Evolutionary conservation across 805 yeast species (phyloP).

Genomic region (Starmerella scarabaei): DNA sequence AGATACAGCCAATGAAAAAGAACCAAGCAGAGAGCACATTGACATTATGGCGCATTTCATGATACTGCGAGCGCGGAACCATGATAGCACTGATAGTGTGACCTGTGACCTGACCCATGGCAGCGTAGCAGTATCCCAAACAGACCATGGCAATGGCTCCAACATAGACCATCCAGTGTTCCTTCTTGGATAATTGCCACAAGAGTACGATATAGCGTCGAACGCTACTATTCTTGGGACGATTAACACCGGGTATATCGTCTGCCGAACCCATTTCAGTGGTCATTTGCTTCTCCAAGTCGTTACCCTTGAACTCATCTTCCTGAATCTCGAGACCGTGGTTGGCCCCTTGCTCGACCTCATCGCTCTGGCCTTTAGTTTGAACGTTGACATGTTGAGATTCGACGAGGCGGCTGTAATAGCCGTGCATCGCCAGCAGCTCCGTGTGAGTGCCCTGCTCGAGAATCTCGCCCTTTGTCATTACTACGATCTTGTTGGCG

Average conservation of each 20-base stretch:
- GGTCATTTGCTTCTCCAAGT: background rate
- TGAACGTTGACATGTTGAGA: constrained; percentile 25
- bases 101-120: constrained; percentile 30
- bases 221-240: constrained; percentile 7
- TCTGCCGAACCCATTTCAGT: background rate
- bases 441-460: constrained; percentile 34
- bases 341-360: background rate
- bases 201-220: constrained; percentile 15
- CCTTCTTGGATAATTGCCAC: constrained; percentile 21
- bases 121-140: constrained; percentile 30
- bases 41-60: constrained; percentile 27
- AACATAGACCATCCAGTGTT: constrained; percentile 19
- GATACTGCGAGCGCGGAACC: constrained; percentile 25
- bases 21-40: constrained; percentile 28
- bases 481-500: constrained; percentile 43
- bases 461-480: constrained; percentile 38
- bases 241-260: constrained; percentile 19
- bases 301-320: constrained; percentile 11
- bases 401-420: constrained; percentile 27
- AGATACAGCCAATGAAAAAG: constrained; percentile 27
- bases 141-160: constrained; percentile 24
- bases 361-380: background rate
- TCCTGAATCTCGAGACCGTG: constrained; percentile 17
- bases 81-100: constrained; percentile 27
- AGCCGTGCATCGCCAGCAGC: constrained; percentile 24